phyloP scores from a whole-genome alignment of 192 early-diverging fungal species.

The Coemansia sp. region DNA sequence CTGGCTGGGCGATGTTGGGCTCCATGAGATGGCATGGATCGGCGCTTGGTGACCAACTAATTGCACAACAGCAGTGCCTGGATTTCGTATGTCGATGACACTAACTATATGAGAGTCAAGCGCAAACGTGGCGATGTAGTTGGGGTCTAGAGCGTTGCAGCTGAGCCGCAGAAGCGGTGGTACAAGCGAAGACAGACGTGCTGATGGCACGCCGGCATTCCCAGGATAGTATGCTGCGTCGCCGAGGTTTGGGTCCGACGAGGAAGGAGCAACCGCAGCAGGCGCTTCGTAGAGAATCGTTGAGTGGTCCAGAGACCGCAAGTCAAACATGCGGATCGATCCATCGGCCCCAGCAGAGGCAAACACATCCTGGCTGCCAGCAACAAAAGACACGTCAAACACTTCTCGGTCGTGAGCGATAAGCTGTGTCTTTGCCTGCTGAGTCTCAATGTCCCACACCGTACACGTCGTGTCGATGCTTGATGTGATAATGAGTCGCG shows the following conservation, averaged over 20 bases:
- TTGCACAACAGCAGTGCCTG: constrained; percentile 81
- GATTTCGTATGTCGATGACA: constrained; percentile 88
- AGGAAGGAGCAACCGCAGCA: constrained; percentile 35
- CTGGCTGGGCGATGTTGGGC: constrained; percentile 72
- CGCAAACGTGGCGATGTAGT: constrained; percentile 90
- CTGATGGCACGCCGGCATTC: constrained; percentile 8
- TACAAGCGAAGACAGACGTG: constrained; percentile 32
- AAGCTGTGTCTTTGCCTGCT: constrained; percentile 95
- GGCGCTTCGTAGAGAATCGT: constrained; percentile 96
- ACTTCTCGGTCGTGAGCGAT: constrained; percentile 99
- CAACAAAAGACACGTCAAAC: constrained; percentile 94
- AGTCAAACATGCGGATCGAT: constrained; percentile 95
- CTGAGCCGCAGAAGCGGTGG: constrained; percentile 75
- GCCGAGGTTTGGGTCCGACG: constrained; percentile 16
- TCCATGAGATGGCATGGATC: constrained; percentile 87
- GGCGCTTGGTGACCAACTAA: constrained; percentile 71
- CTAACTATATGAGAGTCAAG: constrained; percentile 78
- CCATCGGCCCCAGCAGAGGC: constrained; percentile 98
- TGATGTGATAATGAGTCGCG: constrained; percentile 81
- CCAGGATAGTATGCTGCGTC: constrained; percentile 20
- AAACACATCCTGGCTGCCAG: constrained; percentile 82
- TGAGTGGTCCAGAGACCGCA: constrained; percentile 92
- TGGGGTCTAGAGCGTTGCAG: constrained; percentile 88
- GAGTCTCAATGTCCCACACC: constrained; percentile 96
- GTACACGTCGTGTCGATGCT: constrained; percentile 99